phyloP scores from a whole-genome alignment of 345 rosid genomes.

The Populus simonii region DNA sequence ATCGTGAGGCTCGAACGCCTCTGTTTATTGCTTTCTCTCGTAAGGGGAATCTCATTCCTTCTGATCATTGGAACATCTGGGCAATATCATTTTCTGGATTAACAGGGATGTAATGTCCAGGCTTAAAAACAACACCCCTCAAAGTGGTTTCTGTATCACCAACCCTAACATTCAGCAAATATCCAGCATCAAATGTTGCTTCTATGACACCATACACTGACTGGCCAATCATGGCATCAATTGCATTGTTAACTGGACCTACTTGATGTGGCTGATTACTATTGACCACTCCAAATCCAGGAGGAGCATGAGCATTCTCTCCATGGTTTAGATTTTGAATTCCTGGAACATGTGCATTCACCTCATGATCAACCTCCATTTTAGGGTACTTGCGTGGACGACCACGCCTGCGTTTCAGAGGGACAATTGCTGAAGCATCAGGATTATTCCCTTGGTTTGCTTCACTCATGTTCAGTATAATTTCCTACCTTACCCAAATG shows the following conservation, averaged over 20 bases:
- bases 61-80: constrained; percentile 70
- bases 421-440: constrained; percentile 39
- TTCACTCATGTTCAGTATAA: constrained; percentile 40
- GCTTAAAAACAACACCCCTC: constrained; percentile 83
- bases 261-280: constrained; percentile 34
- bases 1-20: too few species aligned
- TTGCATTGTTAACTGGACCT: constrained; percentile 26
- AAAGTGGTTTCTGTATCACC: constrained; percentile 53
- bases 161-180: constrained; percentile 62
- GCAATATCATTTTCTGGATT: constrained; percentile 57
- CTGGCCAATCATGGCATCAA: constrained; percentile 60
- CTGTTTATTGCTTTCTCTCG: constrained; percentile 34
- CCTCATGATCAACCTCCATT: constrained; percentile 14
- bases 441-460: constrained; percentile 40
- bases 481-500: constrained; percentile 12
- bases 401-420: constrained; percentile 74
- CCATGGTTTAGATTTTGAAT: constrained; percentile 23
- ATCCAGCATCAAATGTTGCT: constrained; percentile 75
- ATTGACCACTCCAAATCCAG: constrained; percentile 33
- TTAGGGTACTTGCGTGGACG: constrained; percentile 76
- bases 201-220: constrained; percentile 65
- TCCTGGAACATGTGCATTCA: constrained; percentile 18
- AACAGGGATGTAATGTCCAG: constrained; percentile 60
- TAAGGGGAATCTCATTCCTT: constrained; percentile 56
- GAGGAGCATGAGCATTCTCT: constrained; percentile 34